These are phyloP conservation scores for Verticillium zaregamsianum DNA, from an alignment of 2,329 filamentous ascomycete species.

Conservation along the genomic window DNA sequence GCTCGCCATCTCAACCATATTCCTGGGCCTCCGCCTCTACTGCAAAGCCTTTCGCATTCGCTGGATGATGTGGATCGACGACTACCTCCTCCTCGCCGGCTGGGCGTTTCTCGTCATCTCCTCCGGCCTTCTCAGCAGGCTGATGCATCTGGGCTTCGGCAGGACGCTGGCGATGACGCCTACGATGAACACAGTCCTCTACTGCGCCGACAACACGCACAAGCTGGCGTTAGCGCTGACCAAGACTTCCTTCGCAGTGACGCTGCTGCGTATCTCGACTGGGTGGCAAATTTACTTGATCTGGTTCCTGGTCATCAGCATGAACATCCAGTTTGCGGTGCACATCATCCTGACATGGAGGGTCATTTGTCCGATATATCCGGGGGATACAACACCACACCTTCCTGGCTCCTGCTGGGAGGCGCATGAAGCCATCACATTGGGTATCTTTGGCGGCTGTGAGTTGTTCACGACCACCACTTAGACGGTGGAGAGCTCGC, in stretches of 20 bases:
- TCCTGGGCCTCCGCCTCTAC: neutral
- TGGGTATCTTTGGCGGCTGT: slow-evolving; percentile 6
- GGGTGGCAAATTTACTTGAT: slow-evolving; percentile 17
- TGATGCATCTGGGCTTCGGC: slow-evolving; percentile 9
- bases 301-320: slow-evolving; percentile 26
- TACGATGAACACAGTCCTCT: slow-evolving; percentile 2
- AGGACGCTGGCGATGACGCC: slow-evolving; percentile 1
- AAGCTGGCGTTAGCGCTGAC: slow-evolving; percentile 19
- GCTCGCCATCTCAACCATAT: neutral
- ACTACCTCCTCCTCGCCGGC: slow-evolving; percentile 21
- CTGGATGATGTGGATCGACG: slow-evolving; percentile 16
- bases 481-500: neutral
- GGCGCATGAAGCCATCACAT: neutral
- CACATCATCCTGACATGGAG: slow-evolving; percentile 19
- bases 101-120: slow-evolving; percentile 16
- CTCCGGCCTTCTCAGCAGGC: slow-evolving; percentile 4
- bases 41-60: slow-evolving; percentile 16
- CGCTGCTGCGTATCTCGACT: slow-evolving; percentile 17
- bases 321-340: slow-evolving; percentile 23
- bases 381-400: neutral
- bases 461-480: neutral
- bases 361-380: neutral
- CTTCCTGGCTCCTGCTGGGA: slow-evolving; percentile 3
- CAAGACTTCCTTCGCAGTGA: slow-evolving; percentile 5
- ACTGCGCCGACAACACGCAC: slow-evolving; percentile 7